These are phyloP conservation scores for Phialophora verrucosa DNA, from an alignment of 2,329 filamentous ascomycete genomes.

Conservation along the genomic window DNA sequence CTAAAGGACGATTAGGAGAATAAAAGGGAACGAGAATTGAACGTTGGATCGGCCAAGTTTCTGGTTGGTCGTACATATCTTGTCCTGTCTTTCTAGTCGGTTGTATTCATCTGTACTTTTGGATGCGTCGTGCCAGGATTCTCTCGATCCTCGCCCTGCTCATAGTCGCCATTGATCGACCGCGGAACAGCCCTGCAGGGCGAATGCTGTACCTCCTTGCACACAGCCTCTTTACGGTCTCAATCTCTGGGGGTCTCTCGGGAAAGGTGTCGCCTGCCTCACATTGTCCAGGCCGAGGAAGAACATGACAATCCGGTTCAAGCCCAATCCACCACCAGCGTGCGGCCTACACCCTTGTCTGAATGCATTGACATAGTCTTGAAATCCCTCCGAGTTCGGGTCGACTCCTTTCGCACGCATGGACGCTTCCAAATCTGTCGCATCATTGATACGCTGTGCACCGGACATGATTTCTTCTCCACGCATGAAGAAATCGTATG, in stretches of 20 bases:
- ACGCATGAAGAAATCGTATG: slow-evolving; percentile 74
- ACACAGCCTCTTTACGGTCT: slow-evolving; percentile 43
- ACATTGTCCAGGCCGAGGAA: slow-evolving; percentile 70
- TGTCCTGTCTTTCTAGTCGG: not conserved
- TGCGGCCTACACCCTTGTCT: slow-evolving; percentile 68
- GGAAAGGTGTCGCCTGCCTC: slow-evolving; percentile 66
- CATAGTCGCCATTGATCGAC: not conserved
- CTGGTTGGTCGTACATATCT: not conserved
- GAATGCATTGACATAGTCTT: slow-evolving; percentile 69
- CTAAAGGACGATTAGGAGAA: slow-evolving; percentile 8
- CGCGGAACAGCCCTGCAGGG: not conserved
- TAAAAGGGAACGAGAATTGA: not conserved
- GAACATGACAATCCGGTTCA: slow-evolving; percentile 71
- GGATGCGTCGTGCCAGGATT: not conserved
- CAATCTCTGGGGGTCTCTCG: slow-evolving; percentile 65
- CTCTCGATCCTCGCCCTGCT: not conserved
- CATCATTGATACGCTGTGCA: slow-evolving; percentile 69
- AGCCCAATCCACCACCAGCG: slow-evolving; percentile 67
- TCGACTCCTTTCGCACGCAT: slow-evolving; percentile 67
- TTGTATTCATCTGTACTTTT: not conserved
- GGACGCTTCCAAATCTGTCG: slow-evolving; percentile 61
- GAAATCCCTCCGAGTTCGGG: slow-evolving; percentile 63
- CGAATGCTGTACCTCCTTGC: not conserved
- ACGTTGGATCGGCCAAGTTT: not conserved
- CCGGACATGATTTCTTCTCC: slow-evolving; percentile 72